These are phyloP conservation scores for Saccharum officinarum DNA, from an alignment of 176 grass and related monocot genomes.

Conservation along the genomic window DNA sequence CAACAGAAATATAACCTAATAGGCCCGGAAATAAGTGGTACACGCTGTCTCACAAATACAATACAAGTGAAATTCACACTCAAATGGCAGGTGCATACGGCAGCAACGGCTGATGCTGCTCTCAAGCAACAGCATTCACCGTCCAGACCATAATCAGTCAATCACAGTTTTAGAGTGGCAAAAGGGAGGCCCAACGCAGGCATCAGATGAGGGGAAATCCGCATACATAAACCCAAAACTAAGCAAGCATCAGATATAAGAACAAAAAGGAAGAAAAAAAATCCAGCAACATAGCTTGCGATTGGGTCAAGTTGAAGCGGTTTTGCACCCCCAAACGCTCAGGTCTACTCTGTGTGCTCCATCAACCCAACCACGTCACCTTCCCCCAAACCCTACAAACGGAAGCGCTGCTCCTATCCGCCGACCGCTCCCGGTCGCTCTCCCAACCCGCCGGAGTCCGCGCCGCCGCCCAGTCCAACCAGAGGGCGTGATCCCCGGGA, in stretches of 20 bases:
- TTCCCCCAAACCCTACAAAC: background rate
- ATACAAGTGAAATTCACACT: background rate
- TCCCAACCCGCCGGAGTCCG: background rate
- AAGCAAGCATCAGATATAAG: background rate
- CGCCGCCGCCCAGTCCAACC: background rate
- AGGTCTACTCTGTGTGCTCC: background rate
- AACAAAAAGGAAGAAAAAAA: background rate
- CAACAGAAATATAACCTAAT: background rate
- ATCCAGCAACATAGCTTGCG: background rate
- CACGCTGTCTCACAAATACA: background rate
- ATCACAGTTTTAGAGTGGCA: background rate
- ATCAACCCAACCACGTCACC: background rate
- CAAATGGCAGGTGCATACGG: background rate
- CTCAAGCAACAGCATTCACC: background rate
- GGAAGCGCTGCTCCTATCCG: background rate
- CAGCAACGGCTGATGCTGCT: background rate
- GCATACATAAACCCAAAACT: background rate
- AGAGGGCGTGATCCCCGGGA: background rate
- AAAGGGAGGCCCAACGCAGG: background rate
- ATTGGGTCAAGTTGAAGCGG: constrained; percentile 11
- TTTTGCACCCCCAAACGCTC: background rate
- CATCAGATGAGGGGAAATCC: background rate
- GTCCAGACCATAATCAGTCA: background rate
- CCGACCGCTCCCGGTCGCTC: background rate
- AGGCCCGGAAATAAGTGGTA: background rate